These are phyloP conservation scores for Backusella macrospora DNA, from an alignment of 192 early-diverging fungal species.

Conservation along the genomic window DNA sequence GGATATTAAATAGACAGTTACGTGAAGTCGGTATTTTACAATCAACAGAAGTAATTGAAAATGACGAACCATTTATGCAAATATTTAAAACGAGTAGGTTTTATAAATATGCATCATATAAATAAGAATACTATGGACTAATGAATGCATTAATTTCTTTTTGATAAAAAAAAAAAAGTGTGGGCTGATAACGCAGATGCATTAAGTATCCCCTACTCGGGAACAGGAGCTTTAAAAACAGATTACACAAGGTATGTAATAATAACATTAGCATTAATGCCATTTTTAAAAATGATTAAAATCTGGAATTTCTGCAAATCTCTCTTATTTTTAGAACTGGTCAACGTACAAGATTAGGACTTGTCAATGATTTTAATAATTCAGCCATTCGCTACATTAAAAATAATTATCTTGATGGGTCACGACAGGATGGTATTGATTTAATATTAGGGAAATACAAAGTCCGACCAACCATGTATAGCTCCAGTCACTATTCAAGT, in stretches of 20 bases:
- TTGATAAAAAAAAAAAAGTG: conserved; percentile 45
- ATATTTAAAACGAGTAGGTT: conserved; percentile 77
- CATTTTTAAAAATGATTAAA: neutral
- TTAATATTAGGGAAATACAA: conserved; percentile 75
- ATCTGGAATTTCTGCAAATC: no score
- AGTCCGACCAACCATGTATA: conserved; percentile 29
- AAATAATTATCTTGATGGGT: conserved; percentile 93
- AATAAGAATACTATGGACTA: neutral
- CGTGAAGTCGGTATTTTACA: conserved; percentile 64
- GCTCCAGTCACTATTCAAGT: conserved; percentile 35
- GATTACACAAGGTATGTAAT: conserved; percentile 80
- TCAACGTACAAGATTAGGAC: conserved; percentile 78
- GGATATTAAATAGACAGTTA: conserved; percentile 74
- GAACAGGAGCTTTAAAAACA: conserved; percentile 95
- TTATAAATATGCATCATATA: neutral
- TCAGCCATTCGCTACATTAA: conserved; percentile 85
- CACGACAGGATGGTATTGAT: conserved; percentile 90
- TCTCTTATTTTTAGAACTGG: conserved; percentile 64
- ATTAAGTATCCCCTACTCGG: conserved; percentile 87
- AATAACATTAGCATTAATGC: neutral
- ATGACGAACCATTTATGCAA: conserved; percentile 62
- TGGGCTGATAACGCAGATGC: conserved; percentile 99
- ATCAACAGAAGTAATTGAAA: conserved; percentile 62
- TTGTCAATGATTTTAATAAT: conserved; percentile 77
- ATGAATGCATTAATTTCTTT: neutral